Evolutionary conservation across 1,284 basidiomycete genomes (phyloP).

Genomic region (Trametes polyzona): DNA sequence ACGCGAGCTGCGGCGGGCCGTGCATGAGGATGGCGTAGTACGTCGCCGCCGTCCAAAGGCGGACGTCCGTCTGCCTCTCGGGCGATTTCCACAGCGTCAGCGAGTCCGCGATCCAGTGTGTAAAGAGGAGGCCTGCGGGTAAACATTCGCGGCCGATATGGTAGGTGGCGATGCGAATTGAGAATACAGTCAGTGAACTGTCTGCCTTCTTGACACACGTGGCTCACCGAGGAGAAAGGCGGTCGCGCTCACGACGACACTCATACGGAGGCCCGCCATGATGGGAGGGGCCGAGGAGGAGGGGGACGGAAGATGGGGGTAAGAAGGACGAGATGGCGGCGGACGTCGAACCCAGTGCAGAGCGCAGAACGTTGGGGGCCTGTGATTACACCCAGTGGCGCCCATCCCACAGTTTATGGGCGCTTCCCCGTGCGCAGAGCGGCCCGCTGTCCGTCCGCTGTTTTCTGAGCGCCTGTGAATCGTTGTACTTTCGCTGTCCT

Average conservation of each 20-base stretch:
- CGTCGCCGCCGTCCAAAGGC: conserved; percentile 76
- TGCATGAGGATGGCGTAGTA: conserved; percentile 79
- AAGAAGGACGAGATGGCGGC: conserved; percentile 4
- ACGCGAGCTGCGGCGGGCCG: conserved; percentile 57
- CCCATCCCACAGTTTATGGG: conserved; percentile 4
- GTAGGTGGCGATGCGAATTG: conserved; percentile 13
- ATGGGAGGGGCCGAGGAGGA: conserved; percentile 7
- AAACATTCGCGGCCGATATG: background rate
- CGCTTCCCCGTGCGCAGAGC: background rate
- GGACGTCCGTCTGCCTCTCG: conserved; percentile 64
- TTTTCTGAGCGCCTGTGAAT: background rate
- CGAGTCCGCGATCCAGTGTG: conserved; percentile 87
- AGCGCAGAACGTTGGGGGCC: conserved; percentile 7
- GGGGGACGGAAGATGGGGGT: conserved; percentile 13
- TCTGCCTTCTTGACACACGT: too few species aligned
- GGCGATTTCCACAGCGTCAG: conserved; percentile 84
- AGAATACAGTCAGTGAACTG: conserved; percentile 11
- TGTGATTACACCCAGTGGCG: conserved; percentile 17
- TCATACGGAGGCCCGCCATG: conserved; percentile 62
- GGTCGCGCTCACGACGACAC: conserved; percentile 71
- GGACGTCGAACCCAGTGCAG: conserved; percentile 3
- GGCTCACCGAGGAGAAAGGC: conserved; percentile 81
- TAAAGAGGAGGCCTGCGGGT: conserved; percentile 70
- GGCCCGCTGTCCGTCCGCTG: background rate
- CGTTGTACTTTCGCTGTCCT: background rate